phyloP scores from a whole-genome alignment of 805 yeast genomes.

The Cyberlindnera japonica region DNA sequence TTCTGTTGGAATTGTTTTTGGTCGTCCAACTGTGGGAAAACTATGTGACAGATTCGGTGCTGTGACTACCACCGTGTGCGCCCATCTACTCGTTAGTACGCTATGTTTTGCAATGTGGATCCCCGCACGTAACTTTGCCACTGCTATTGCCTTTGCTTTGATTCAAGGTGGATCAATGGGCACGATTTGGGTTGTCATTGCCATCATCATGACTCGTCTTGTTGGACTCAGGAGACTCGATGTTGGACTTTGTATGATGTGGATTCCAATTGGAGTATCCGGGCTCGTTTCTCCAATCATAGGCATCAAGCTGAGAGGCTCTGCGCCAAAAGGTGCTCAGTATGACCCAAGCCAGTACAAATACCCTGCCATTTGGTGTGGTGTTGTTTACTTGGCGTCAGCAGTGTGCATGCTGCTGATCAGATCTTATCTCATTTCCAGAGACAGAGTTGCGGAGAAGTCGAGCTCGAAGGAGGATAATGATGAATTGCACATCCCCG shows the following conservation, averaged over 20 bases:
- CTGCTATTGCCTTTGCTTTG: slow-evolving; percentile 49
- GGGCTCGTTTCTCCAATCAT: slow-evolving; percentile 59
- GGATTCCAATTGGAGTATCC: slow-evolving; percentile 48
- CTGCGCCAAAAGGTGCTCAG: slow-evolving; percentile 25
- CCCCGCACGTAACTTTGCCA: slow-evolving; percentile 54
- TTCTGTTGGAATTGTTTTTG: slow-evolving; percentile 51
- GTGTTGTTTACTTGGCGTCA: slow-evolving; percentile 48
- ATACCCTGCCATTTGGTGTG: slow-evolving; percentile 56
- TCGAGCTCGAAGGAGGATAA: slow-evolving; percentile 27
- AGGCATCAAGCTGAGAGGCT: slow-evolving; percentile 47
- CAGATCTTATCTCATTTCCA: slow-evolving; percentile 53
- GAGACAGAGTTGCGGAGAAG: slow-evolving; percentile 38
- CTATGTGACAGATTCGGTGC: slow-evolving; percentile 51
- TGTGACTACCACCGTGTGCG: slow-evolving; percentile 39
- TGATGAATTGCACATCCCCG: slow-evolving; percentile 22
- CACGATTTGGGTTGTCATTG: slow-evolving; percentile 51
- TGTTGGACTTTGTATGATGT: slow-evolving; percentile 46
- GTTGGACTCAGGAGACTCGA: slow-evolving; percentile 52
- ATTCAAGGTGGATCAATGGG: slow-evolving; percentile 60
- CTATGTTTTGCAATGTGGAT: slow-evolving; percentile 51
- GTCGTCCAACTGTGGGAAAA: slow-evolving; percentile 54
- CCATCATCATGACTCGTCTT: slow-evolving; percentile 48
- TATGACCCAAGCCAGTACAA: slow-evolving; percentile 45
- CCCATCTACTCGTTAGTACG: slow-evolving; percentile 37
- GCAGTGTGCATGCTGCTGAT: slow-evolving; percentile 39